Evolutionary conservation across 257 asterid genomes (phyloP).

Genomic region (Dorcoceras hygrometricum): DNA sequence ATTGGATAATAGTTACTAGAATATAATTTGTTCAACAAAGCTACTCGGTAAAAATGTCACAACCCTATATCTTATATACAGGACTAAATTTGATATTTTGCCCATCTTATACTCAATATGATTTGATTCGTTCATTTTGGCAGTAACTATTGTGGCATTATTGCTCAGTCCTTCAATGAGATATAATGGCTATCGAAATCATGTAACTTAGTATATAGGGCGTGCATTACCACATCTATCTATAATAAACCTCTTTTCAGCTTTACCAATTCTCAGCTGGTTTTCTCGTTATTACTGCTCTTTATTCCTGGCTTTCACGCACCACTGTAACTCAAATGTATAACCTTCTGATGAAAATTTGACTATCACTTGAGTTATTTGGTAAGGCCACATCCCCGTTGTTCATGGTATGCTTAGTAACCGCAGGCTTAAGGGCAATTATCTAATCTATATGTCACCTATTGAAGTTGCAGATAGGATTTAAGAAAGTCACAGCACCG

Average conservation of each 20-base stretch:
- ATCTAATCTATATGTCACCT: not conserved
- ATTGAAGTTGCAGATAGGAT: no score
- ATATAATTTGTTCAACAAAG: no score
- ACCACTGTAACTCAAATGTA: no score
- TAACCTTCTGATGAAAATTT: no score
- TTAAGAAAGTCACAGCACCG: not conserved
- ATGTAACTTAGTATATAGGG: constrained; percentile 7
- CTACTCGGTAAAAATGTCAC: no score
- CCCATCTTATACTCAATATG: not conserved
- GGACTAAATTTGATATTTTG: no score
- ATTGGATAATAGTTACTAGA: no score
- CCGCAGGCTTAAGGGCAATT: not conserved
- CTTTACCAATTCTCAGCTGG: not conserved
- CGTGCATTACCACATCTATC: not conserved
- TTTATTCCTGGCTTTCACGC: not conserved
- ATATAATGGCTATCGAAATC: constrained; percentile 10
- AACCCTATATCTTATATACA: no score
- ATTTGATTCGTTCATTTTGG: constrained; percentile 4
- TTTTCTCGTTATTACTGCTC: not conserved
- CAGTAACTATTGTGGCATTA: constrained; percentile 2
- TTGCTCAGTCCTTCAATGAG: constrained; percentile 8
- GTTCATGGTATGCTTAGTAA: constrained; percentile 6
- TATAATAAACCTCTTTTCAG: not conserved
- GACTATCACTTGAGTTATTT: not conserved
- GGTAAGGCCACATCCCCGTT: not conserved